phyloP scores from a whole-genome alignment of 257 asterid species.

The Salvia hispanica region DNA sequence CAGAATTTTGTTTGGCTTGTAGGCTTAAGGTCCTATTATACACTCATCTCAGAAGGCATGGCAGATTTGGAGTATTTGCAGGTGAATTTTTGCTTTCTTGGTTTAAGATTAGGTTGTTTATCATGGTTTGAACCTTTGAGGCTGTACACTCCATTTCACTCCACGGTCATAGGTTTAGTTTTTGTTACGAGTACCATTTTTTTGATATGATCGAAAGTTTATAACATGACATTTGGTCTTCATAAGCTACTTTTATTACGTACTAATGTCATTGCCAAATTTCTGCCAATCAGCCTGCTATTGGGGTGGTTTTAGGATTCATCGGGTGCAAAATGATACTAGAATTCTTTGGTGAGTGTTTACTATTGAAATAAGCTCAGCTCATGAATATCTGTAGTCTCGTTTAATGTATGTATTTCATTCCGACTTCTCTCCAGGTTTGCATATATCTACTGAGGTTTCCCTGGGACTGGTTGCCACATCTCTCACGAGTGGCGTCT shows the following conservation, averaged over 20 bases:
- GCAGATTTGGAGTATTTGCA: conserved; percentile 88
- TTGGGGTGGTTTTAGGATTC: conserved; percentile 84
- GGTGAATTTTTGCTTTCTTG: conserved; percentile 45
- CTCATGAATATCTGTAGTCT: background rate
- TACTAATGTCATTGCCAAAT: conserved; percentile 13
- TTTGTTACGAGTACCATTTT: conserved; percentile 4
- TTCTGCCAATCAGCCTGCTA: conserved; percentile 69
- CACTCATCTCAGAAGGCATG: conserved; percentile 86
- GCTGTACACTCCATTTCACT: background rate
- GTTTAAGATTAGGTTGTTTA: conserved; percentile 5
- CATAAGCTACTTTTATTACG: background rate
- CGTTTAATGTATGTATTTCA: background rate
- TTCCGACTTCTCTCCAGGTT: conserved; percentile 46
- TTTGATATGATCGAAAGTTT: conserved; percentile 3
- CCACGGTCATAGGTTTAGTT: background rate
- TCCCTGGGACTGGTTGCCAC: conserved; percentile 88
- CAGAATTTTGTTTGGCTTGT: conserved; percentile 31
- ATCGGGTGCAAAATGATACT: conserved; percentile 91
- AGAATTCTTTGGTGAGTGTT: conserved; percentile 78
- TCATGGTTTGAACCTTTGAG: conserved; percentile 9
- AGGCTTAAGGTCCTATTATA: conserved; percentile 94
- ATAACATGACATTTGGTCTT: background rate
- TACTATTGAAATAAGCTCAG: background rate
- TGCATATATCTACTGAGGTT: conserved; percentile 79
- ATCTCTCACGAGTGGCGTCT: conserved; percentile 61